These are phyloP conservation scores for Gnetum montanum DNA, from an alignment of 75 land plant genomes.

Conservation along the genomic window DNA sequence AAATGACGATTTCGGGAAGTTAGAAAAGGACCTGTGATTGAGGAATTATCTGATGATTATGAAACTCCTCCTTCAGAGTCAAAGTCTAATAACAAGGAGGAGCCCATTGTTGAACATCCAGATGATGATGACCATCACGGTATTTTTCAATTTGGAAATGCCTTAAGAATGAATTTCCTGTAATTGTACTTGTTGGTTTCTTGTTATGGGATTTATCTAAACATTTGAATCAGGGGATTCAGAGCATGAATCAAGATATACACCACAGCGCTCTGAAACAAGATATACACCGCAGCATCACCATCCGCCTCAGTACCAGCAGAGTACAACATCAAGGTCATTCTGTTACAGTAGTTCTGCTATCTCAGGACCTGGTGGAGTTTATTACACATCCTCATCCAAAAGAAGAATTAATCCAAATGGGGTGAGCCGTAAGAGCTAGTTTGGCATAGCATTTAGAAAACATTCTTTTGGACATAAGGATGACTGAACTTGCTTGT, in stretches of 20 bases:
- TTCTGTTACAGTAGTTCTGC: slow-evolving; percentile 30
- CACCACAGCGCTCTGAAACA: background rate
- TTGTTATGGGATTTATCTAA: too few species aligned
- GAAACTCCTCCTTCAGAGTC: slow-evolving; percentile 7
- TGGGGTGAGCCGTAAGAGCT: slow-evolving; percentile 19
- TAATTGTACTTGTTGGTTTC: background rate
- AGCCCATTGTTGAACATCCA: slow-evolving; percentile 40
- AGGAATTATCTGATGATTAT: slow-evolving; percentile 24
- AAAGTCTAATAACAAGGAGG: slow-evolving; percentile 8
- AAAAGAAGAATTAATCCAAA: slow-evolving; percentile 27
- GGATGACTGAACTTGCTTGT: too few species aligned
- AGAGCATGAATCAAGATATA: slow-evolving; percentile 1
- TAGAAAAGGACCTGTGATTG: slow-evolving; percentile 30
- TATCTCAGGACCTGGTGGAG: slow-evolving; percentile 30
- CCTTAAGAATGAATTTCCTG: too few species aligned
- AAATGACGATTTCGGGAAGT: slow-evolving; percentile 3
- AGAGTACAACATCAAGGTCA: slow-evolving; percentile 6
- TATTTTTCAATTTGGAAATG: too few species aligned
- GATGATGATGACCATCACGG: slow-evolving; percentile 30
- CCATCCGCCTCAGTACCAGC: background rate
- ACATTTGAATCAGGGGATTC: background rate
- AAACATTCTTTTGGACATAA: too few species aligned
- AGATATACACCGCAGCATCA: background rate
- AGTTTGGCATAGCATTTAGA: too few species aligned
- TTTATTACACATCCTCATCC: slow-evolving; percentile 24